Evolutionary conservation across 1,284 basidiomycete genomes (phyloP).

Genomic region (Ceratobasidium theobromae): DNA sequence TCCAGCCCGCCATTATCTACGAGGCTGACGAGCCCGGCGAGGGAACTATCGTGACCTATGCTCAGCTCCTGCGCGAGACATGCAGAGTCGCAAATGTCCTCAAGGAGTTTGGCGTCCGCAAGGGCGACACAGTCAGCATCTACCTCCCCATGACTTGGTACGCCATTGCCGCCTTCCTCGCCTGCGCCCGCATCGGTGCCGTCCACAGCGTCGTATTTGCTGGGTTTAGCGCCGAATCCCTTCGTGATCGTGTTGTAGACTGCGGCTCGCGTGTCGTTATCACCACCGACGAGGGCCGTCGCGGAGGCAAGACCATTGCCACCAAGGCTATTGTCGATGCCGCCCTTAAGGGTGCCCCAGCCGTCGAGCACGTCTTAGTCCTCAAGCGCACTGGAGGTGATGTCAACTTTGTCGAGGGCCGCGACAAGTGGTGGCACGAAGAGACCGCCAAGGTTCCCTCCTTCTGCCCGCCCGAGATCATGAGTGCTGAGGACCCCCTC

Average conservation of each 20-base stretch:
- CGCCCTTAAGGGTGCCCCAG: constrained; percentile 82
- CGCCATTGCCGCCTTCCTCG: constrained; percentile 92
- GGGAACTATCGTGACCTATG: constrained; percentile 76
- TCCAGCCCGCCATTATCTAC: constrained; percentile 90
- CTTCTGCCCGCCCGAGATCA: constrained; percentile 86
- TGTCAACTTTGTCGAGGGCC: constrained; percentile 79
- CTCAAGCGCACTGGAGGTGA: constrained; percentile 84
- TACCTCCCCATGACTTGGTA: constrained; percentile 94
- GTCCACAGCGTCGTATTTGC: constrained; percentile 99
- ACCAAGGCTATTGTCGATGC: constrained; percentile 96
- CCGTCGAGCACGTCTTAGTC: constrained; percentile 90
- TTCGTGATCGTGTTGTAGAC: constrained; percentile 91
- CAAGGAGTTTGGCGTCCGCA: constrained; percentile 87
- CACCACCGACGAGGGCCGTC: constrained; percentile 92
- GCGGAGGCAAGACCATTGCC: constrained; percentile 93
- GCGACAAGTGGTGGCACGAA: constrained; percentile 98
- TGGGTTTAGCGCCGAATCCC: constrained; percentile 95
- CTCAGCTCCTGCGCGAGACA: constrained; percentile 87
- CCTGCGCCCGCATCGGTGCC: constrained; percentile 95
- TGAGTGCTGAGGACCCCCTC: constrained; percentile 90
- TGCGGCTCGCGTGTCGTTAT: constrained; percentile 89
- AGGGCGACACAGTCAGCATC: constrained; percentile 92
- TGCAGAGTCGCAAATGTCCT: constrained; percentile 91
- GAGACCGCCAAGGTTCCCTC: constrained; percentile 80
- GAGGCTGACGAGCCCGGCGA: constrained; percentile 94